A percentile compares a stretch with the other conserved stretches of the same genome.
phyloP scores from a whole-genome alignment of 768 basidiomycete genomes.

The Russula foetens region DNA sequence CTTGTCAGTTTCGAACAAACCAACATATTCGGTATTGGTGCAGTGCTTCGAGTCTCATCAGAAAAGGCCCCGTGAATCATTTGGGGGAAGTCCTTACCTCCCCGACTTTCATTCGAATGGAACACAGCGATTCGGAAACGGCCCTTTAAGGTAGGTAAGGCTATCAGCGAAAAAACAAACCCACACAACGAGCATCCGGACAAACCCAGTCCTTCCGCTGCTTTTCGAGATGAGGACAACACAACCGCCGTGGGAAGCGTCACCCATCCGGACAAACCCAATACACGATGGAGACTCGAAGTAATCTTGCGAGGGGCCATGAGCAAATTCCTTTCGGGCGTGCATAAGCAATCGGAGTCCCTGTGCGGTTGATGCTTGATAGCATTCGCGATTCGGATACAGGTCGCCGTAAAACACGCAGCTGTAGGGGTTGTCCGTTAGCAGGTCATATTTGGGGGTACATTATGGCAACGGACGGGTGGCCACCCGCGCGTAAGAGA shows the following conservation, averaged over 20 bases:
- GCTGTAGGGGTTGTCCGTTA: conserved; percentile 30
- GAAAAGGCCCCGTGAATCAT: conserved; percentile 30
- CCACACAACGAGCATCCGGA: background rate
- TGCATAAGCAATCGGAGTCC: conserved; percentile 49
- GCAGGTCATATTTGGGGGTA: background rate
- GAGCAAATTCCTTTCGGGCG: conserved; percentile 57
- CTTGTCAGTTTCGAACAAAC: conserved; percentile 45
- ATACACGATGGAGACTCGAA: conserved; percentile 52
- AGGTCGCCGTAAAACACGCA: conserved; percentile 87
- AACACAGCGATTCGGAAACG: conserved; percentile 26
- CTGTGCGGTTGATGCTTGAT: conserved; percentile 41
- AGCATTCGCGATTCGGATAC: conserved; percentile 64
- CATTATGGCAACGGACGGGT: conserved; percentile 49
- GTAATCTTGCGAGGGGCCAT: conserved; percentile 59
- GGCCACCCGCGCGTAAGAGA: conserved; percentile 57
- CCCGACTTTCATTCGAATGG: conserved; percentile 61
- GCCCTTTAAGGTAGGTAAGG: background rate
- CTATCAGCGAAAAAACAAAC: background rate
- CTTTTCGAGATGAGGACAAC: conserved; percentile 64
- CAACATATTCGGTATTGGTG: conserved; percentile 34
- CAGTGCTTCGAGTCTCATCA: conserved; percentile 23
- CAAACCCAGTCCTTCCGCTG: conserved; percentile 10
- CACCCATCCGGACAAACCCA: conserved; percentile 67
- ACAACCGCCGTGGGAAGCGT: conserved; percentile 48
- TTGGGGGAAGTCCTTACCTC: conserved; percentile 32